Conservation (phyloP, 2,329 filamentous ascomycete species). For the Fusarium brevicatenulatum region DNA sequence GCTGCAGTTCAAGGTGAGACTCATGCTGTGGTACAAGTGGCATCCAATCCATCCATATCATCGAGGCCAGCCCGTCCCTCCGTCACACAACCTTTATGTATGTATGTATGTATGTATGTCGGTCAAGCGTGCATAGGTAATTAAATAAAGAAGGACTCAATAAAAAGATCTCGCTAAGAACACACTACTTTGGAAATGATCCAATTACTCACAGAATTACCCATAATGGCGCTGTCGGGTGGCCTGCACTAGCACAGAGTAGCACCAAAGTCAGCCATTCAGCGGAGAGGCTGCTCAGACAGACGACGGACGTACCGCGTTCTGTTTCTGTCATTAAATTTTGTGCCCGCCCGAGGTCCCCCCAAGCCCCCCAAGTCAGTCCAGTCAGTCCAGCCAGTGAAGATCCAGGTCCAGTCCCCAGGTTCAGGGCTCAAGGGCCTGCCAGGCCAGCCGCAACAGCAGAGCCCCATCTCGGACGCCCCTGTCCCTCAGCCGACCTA, state of each 20-base stretch:
- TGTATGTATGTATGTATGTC: slow-evolving; percentile 7
- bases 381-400: not conserved
- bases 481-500: slow-evolving; percentile 34
- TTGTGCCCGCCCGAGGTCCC: slow-evolving; percentile 2
- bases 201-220: slow-evolving; percentile 14
- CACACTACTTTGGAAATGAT: slow-evolving; percentile 5
- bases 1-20: not conserved
- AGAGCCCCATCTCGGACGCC: slow-evolving; percentile 42
- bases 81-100: slow-evolving; percentile 1
- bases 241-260: slow-evolving; percentile 16
- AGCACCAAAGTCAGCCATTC: slow-evolving; percentile 11
- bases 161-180: slow-evolving; percentile 22
- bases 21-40: slow-evolving; percentile 1
- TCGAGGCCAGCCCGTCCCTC: slow-evolving; percentile 8
- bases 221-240: slow-evolving; percentile 12
- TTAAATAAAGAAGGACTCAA: not conserved
- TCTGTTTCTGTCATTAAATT: slow-evolving; percentile 26
- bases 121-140: slow-evolving; percentile 8
- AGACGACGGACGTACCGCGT: not conserved
- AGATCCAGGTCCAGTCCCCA: not conserved
- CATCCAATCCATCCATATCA: slow-evolving; percentile 3
- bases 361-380: not conserved
- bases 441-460: slow-evolving; percentile 18
- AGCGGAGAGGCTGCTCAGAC: slow-evolving; percentile 4
- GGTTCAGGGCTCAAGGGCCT: not conserved